phyloP scores from a whole-genome alignment of 2,329 filamentous ascomycete genomes.

The Beauveria scarabaeidicola region DNA sequence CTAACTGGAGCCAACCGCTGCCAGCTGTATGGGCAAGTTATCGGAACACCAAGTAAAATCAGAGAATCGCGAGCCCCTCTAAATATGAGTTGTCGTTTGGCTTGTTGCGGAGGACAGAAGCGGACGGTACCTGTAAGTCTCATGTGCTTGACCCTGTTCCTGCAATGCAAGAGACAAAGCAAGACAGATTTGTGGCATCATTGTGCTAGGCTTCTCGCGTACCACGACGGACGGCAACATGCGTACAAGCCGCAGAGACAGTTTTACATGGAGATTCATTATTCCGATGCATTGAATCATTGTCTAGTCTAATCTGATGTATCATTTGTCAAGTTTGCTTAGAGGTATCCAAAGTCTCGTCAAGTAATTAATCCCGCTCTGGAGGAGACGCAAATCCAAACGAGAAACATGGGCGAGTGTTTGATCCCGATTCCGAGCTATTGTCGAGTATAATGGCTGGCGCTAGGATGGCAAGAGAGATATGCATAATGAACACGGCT shows the following conservation, averaged over 20 bases:
- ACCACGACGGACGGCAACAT: background rate
- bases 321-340: no score
- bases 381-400: background rate
- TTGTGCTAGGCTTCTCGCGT: background rate
- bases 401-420: background rate
- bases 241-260: background rate
- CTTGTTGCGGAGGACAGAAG: background rate
- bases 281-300: no score
- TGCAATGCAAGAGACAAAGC: background rate
- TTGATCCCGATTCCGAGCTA: background rate
- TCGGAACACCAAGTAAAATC: no score
- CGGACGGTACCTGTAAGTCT: no score
- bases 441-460: background rate
- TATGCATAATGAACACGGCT: background rate
- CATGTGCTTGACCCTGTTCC: conserved; percentile 2
- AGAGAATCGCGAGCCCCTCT: background rate
- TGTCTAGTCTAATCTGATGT: no score
- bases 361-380: background rate
- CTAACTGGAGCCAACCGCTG: background rate
- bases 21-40: background rate
- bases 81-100: background rate
- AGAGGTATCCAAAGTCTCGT: no score
- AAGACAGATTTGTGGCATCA: background rate
- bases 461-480: background rate
- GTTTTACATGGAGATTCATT: background rate